These are phyloP conservation scores for Naematelia encephala DNA, from an alignment of 768 basidiomycete species.

Conservation along the genomic window DNA sequence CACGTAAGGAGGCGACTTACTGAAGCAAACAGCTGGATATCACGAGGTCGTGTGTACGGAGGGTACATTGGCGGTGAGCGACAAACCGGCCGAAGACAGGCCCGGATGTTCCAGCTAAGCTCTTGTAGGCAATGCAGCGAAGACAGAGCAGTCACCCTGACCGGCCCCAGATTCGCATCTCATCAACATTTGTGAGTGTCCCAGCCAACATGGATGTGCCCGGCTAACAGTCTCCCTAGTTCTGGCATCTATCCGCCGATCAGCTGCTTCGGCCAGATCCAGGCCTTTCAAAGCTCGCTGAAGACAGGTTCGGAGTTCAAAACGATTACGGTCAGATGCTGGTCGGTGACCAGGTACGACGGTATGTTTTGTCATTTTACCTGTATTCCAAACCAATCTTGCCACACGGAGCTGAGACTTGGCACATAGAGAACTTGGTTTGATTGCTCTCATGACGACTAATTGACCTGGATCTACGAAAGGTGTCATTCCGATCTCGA, in stretches of 20 bases:
- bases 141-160: constrained; percentile 62
- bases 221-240: constrained; percentile 46
- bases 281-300: constrained; percentile 57
- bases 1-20: neutral
- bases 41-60: constrained; percentile 92
- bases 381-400: neutral
- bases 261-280: constrained; percentile 69
- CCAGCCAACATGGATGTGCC: neutral
- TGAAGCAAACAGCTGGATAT: constrained; percentile 62
- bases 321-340: constrained; percentile 69
- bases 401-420: neutral
- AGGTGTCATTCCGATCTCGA: neutral
- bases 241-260: constrained; percentile 89
- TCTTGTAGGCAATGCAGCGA: constrained; percentile 60
- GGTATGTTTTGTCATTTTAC: constrained; percentile 26
- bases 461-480: neutral
- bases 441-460: constrained; percentile 44
- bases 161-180: constrained; percentile 90
- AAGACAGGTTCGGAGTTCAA: constrained; percentile 52
- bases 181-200: constrained; percentile 68
- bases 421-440: constrained; percentile 39
- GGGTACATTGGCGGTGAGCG: constrained; percentile 65
- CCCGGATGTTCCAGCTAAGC: neutral
- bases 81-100: neutral
- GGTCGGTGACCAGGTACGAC: constrained; percentile 80